Conservation (phyloP, 2,329 filamentous ascomycete genomes). For the Colletotrichum sp. region DNA sequence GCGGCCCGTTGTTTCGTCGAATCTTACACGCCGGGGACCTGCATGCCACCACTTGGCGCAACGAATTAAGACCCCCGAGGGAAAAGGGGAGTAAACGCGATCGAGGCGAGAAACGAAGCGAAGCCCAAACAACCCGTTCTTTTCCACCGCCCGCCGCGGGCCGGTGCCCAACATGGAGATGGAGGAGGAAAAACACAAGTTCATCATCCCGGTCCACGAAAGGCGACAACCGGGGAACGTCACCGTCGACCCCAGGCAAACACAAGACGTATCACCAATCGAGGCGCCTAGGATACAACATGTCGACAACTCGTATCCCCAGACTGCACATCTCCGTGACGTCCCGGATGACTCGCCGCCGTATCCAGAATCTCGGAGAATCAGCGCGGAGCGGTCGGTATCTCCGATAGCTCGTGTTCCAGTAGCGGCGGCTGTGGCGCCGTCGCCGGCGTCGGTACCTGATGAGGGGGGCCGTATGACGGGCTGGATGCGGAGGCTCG, state of each 20-base stretch:
- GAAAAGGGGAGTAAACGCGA: background rate
- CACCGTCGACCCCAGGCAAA: background rate
- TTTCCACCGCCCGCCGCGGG: background rate
- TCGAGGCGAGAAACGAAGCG: background rate
- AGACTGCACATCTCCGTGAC: background rate
- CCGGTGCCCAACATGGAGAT: background rate
- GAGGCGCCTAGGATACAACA: constrained; percentile 11
- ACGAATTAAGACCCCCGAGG: background rate
- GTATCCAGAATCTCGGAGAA: background rate
- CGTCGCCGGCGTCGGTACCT: background rate
- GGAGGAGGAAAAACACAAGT: constrained; percentile 21
- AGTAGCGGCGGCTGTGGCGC: background rate
- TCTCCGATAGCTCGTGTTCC: background rate
- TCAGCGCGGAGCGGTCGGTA: background rate
- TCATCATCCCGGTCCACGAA: constrained; percentile 18
- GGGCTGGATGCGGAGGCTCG: constrained; percentile 11
- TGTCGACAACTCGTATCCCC: constrained; percentile 13
- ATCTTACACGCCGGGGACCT: background rate
- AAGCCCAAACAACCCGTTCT: background rate
- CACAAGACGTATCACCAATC: background rate
- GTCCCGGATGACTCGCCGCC: background rate
- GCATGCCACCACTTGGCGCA: background rate
- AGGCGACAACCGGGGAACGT: constrained; percentile 5
- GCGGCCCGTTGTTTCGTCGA: background rate
- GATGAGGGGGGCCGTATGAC: background rate